A percentile compares a stretch with the other conserved stretches of the same genome.
Evolutionary conservation across 108 stramenopile genomes (phyloP).

Genomic region (Aureococcus anophagefferens): DNA sequence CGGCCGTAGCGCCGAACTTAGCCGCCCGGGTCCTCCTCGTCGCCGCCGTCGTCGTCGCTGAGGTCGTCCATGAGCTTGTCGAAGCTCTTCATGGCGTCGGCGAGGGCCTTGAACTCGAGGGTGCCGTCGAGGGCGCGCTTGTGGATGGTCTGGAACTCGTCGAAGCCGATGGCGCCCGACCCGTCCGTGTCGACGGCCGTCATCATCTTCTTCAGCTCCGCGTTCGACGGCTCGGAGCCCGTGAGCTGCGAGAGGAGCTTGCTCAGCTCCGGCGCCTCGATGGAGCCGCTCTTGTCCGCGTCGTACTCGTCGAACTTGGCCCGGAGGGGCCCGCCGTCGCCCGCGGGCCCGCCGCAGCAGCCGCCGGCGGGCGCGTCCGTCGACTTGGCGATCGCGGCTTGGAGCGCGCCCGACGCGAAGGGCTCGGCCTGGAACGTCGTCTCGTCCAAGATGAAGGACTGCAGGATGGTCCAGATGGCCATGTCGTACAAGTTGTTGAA

Average conservation of each 20-base stretch:
- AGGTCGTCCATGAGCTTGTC: neutral
- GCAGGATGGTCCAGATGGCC: constrained; percentile 64
- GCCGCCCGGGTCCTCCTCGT: too few species aligned
- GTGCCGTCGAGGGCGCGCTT: neutral
- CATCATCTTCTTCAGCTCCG: neutral
- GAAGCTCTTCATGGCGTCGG: neutral
- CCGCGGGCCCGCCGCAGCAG: neutral
- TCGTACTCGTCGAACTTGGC: neutral
- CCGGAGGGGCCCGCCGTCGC: neutral
- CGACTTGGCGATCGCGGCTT: neutral
- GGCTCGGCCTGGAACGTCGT: constrained; percentile 62
- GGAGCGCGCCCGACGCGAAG: neutral
- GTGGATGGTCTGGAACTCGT: neutral
- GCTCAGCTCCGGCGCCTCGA: neutral
- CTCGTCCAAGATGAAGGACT: constrained; percentile 79
- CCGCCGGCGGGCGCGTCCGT: neutral
- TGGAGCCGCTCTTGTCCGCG: neutral
- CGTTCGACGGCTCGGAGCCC: neutral
- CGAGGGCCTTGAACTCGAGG: neutral
- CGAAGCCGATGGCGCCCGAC: neutral
- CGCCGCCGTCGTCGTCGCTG: neutral
- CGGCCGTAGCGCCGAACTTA: too few species aligned
- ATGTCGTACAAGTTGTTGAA: constrained; percentile 69
- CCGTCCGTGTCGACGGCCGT: neutral
- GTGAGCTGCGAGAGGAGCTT: neutral